These are phyloP conservation scores for Chaetomium olivaceum DNA, from an alignment of 2,329 filamentous ascomycete genomes.

Conservation along the genomic window DNA sequence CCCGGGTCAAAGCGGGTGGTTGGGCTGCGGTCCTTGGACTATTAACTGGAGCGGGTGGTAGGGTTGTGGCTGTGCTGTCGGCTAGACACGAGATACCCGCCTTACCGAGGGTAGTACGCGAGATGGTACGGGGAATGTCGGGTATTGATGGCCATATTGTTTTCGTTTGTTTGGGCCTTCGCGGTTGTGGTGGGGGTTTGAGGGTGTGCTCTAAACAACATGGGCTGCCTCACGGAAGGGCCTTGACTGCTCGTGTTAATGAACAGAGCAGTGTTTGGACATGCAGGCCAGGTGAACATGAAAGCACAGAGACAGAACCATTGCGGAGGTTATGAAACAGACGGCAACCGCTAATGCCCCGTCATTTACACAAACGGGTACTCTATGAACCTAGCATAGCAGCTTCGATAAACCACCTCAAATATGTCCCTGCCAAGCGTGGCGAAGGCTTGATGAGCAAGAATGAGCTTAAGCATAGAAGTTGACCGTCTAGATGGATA, in stretches of 20 bases:
- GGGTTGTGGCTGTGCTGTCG: not conserved
- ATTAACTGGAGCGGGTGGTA: not conserved
- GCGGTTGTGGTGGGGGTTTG: not conserved
- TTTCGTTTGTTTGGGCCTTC: no score
- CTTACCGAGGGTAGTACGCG: not conserved
- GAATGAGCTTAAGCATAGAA: constrained; percentile 42
- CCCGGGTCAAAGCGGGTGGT: not conserved
- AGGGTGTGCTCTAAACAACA: no score
- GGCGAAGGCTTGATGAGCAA: not conserved
- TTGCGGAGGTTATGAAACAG: not conserved
- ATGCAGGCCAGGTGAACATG: not conserved
- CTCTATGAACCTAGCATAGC: constrained; percentile 24
- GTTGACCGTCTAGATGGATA: constrained; percentile 35
- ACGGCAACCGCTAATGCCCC: constrained; percentile 13
- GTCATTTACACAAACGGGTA: constrained; percentile 27
- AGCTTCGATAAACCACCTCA: constrained; percentile 21
- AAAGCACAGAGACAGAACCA: not conserved
- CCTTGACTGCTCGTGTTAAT: not conserved
- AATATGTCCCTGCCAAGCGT: not conserved
- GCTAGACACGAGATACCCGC: not conserved
- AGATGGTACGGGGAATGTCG: not conserved
- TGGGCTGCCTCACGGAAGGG: no score
- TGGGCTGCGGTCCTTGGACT: not conserved
- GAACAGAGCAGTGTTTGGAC: not conserved
- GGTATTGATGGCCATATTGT: not conserved